Conservation (phyloP, 345 rosid species). For the Sisymbrium altissimum region DNA sequence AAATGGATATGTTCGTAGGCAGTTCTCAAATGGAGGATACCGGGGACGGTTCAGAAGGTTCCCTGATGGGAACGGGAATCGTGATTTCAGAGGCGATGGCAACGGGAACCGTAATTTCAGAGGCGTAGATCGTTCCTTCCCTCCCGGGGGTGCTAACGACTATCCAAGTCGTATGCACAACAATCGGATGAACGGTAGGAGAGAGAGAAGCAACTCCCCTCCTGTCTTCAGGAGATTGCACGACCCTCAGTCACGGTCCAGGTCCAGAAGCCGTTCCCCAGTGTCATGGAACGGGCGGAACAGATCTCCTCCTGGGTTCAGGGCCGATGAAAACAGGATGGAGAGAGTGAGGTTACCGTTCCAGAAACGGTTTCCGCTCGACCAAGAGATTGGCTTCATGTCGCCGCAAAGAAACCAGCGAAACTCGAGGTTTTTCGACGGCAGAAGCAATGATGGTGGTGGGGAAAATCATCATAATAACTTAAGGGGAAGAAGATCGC, state of each 20-base stretch:
- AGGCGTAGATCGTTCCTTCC: not conserved
- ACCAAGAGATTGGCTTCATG: conserved; percentile 9
- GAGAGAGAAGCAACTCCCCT: conserved; percentile 59
- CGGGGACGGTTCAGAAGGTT: conserved; percentile 45
- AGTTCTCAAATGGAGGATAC: conserved; percentile 34
- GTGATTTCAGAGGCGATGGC: not conserved
- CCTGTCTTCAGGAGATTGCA: conserved; percentile 39
- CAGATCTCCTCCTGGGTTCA: conserved; percentile 42
- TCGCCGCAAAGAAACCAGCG: not conserved
- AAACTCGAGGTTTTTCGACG: not conserved
- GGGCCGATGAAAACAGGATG: not conserved
- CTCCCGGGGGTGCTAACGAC: conserved; percentile 25
- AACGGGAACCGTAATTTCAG: conserved; percentile 22
- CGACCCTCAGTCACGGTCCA: conserved; percentile 37
- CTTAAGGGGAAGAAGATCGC: not conserved
- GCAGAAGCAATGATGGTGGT: not conserved
- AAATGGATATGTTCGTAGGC: conserved; percentile 37
- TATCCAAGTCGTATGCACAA: conserved; percentile 33
- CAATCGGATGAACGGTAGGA: conserved; percentile 24
- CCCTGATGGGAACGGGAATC: conserved; percentile 13
- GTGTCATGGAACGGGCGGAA: conserved; percentile 39
- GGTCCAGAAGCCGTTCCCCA: conserved; percentile 59
- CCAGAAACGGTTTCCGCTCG: not conserved
- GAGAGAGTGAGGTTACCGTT: conserved; percentile 12
- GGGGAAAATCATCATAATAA: not conserved